Evolutionary conservation across 257 asterid species (phyloP), one percentile per base, ranked within the genome.

Genomic region (Verbascum thapsus): DNA sequence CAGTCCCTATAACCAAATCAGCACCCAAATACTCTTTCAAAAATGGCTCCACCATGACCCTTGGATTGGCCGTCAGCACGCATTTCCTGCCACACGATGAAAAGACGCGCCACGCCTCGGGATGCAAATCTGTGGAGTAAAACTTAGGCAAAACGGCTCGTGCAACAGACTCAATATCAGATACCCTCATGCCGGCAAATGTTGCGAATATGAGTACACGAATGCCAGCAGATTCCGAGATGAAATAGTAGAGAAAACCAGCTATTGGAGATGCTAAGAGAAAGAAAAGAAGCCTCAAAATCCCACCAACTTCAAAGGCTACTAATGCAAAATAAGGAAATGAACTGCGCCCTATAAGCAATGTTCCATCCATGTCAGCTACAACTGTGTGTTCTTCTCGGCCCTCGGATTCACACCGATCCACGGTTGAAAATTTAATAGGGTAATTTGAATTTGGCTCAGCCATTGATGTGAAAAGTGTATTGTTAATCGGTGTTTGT

Each of bases 301-400:
- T 65, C 5, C 94, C 88, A 39, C 90, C 96, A n/a, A 74, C 95
- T 70, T 86, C 95, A 45, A 88, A 88, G 1, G 94, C 96, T 0
- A 80, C 81, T 16, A 82, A 64, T 8, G 96, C 96, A 42, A 82
- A 88, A 61, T 86, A 88, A 15, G 91, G 91, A 41, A 88, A 88
- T 0, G 91, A 78, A 55, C 85, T 86, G 0, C 87, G 64, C 2
- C 88, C 85, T 6, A 80, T 53, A 1, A 88, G 87, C 63, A 88
- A 60, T 0, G 94, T 77, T 39, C 95, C 94, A 20, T 84, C 89
- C 85, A 87, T 64, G 35, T 83, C 94, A 1, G 86, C 60, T 0
- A 83, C 90, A 3, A 76, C 79, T 0, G 86, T 66, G 19, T 81
- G 83, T 2, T 79, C 73, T 37, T 78, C 81, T 1, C 80, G 79